phyloP scores from a whole-genome alignment of 441 rosid genomes.

The Populus tomentosa region DNA sequence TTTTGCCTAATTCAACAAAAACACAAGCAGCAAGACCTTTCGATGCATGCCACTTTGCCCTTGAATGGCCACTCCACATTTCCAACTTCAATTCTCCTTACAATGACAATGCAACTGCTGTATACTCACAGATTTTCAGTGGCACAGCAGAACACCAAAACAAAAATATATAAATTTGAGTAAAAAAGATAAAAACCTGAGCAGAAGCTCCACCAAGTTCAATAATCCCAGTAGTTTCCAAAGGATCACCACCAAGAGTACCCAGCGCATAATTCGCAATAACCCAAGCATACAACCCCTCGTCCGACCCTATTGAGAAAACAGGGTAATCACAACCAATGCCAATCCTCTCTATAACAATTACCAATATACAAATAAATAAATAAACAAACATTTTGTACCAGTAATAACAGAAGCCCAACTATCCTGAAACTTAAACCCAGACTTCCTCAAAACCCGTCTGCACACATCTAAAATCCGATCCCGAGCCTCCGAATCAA shows the following conservation, averaged over 20 bases:
- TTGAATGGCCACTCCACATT: neutral
- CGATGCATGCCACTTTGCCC: neutral
- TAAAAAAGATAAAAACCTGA: conserved; percentile 46
- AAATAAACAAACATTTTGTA: conserved; percentile 9
- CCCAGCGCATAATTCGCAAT: conserved; percentile 76
- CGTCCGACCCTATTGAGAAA: conserved; percentile 63
- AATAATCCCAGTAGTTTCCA: conserved; percentile 66
- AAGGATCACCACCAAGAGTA: conserved; percentile 70
- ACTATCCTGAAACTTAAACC: conserved; percentile 54
- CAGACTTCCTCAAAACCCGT: conserved; percentile 50
- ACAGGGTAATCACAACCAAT: neutral
- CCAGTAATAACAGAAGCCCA: conserved; percentile 86
- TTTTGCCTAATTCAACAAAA: neutral
- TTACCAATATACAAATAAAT: too few species aligned
- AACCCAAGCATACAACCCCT: conserved; percentile 91
- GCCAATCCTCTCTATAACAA: neutral
- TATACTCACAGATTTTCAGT: neutral
- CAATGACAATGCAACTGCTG: neutral
- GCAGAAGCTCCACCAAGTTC: conserved; percentile 96
- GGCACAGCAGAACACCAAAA: neutral
- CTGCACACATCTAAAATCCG: conserved; percentile 53
- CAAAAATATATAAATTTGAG: neutral
- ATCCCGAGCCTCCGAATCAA: conserved; percentile 40
- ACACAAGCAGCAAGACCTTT: neutral
- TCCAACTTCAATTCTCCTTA: neutral